phyloP scores from a whole-genome alignment of 805 yeast genomes.

The Suhomyces sp. region DNA sequence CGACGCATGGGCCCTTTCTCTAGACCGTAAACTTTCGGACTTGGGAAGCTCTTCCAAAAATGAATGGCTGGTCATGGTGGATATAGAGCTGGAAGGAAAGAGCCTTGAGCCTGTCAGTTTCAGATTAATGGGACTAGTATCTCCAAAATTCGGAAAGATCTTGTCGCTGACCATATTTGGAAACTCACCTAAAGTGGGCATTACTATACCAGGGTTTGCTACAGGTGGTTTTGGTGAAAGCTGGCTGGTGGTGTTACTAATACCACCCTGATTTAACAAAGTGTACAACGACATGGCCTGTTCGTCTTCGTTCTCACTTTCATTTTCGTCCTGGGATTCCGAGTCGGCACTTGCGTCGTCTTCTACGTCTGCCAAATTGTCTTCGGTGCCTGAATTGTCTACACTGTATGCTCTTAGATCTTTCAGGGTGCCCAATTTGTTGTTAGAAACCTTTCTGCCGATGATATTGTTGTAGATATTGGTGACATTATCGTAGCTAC shows the following conservation, averaged over 20 bases:
- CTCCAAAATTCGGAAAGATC: slow-evolving; percentile 18
- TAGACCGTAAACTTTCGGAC: slow-evolving; percentile 39
- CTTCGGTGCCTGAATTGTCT: slow-evolving; percentile 3
- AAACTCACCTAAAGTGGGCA: slow-evolving; percentile 44
- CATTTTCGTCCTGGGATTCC: slow-evolving; percentile 19
- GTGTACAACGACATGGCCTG: slow-evolving; percentile 67
- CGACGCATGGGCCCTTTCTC: slow-evolving; percentile 66
- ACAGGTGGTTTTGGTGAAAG: slow-evolving; percentile 8
- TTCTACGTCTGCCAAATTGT: slow-evolving; percentile 3
- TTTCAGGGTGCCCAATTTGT: slow-evolving; percentile 15
- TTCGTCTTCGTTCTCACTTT: slow-evolving; percentile 57
- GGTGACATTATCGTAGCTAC: slow-evolving; percentile 27
- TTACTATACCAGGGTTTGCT: slow-evolving; percentile 18
- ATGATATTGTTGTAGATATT: slow-evolving; percentile 22
- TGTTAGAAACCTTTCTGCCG: slow-evolving; percentile 15
- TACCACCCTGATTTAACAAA: slow-evolving; percentile 41
- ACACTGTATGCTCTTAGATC: slow-evolving; percentile 7
- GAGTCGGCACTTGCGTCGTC: slow-evolving; percentile 3
- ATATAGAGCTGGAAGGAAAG: slow-evolving; percentile 1
- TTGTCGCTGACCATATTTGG: slow-evolving; percentile 37
- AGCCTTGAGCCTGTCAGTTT: slow-evolving; percentile 1
- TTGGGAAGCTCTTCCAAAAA: slow-evolving; percentile 28
- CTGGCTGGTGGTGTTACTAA: slow-evolving; percentile 5
- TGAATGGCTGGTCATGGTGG: slow-evolving; percentile 1
- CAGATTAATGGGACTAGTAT: background rate